Evolutionary conservation across 2,329 filamentous ascomycete genomes (phyloP).

Genomic region (Raffaelea ambrosiae): DNA sequence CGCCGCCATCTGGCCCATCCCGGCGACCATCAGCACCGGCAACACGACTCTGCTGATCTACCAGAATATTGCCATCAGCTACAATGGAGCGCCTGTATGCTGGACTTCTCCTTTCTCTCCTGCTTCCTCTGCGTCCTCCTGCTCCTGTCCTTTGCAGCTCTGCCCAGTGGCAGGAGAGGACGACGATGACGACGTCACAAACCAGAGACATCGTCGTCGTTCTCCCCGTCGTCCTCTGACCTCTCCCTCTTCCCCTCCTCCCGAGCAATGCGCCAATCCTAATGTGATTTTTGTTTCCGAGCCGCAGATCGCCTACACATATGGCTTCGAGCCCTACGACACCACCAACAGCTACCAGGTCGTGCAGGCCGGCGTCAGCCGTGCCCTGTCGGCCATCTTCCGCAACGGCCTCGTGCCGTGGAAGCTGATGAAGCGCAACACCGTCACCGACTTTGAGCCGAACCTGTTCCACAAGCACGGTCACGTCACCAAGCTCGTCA

Average conservation of each 20-base stretch:
- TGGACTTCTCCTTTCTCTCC: conserved; percentile 24
- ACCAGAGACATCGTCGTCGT: too few relatives aligned
- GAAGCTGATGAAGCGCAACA: conserved; percentile 60
- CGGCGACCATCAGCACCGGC: conserved; percentile 41
- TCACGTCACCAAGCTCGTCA: conserved; percentile 50
- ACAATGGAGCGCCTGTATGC: conserved; percentile 50
- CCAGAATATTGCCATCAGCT: conserved; percentile 42
- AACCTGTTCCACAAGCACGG: conserved; percentile 29
- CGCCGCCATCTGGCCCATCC: conserved; percentile 52
- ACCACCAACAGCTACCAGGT: conserved; percentile 42
- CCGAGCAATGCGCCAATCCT: conserved; percentile 4
- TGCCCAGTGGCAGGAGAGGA: conserved; percentile 7
- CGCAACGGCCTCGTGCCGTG: conserved; percentile 64
- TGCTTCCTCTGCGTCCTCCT: neutral
- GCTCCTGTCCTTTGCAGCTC: neutral
- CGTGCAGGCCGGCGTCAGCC: conserved; percentile 47
- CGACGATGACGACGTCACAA: neutral
- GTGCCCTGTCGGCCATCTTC: conserved; percentile 57
- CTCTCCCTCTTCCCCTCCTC: conserved; percentile 6
- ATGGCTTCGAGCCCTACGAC: conserved; percentile 31
- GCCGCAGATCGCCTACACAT: conserved; percentile 38
- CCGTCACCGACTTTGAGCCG: conserved; percentile 55
- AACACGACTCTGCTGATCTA: conserved; percentile 45
- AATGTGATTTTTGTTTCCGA: conserved; percentile 4
- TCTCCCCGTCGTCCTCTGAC: neutral